Conservation (phyloP, 805 yeast species). For the Danielia reshetovae region DNA sequence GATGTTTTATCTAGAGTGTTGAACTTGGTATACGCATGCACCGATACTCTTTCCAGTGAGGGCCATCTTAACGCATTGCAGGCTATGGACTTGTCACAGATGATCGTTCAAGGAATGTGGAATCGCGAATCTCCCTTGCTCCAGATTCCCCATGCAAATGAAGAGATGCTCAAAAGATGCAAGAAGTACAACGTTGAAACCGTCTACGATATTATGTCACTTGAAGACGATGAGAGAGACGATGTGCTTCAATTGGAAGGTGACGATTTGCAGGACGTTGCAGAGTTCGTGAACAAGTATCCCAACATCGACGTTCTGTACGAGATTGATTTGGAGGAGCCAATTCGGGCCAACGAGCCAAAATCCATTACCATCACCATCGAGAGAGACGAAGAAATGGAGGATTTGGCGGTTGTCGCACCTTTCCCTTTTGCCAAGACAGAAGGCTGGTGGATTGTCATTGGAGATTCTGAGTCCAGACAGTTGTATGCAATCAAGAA, state of each 20-base stretch:
- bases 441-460: conserved; percentile 84
- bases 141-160: conserved; percentile 71
- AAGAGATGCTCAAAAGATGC: conserved; percentile 53
- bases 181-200: conserved; percentile 53
- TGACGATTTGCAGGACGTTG: conserved; percentile 58
- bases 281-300: conserved; percentile 83
- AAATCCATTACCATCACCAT: conserved; percentile 46
- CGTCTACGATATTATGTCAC: conserved; percentile 72
- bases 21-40: conserved; percentile 57
- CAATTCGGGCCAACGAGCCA: conserved; percentile 46
- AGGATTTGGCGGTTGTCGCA: conserved; percentile 56
- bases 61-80: conserved; percentile 74
- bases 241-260: conserved; percentile 51
- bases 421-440: conserved; percentile 55
- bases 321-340: conserved; percentile 39
- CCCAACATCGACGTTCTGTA: conserved; percentile 78
- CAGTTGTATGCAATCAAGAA: conserved; percentile 74
- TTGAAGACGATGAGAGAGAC: conserved; percentile 76
- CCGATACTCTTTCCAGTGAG: conserved; percentile 75
- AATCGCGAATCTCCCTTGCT: conserved; percentile 70
- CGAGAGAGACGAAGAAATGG: conserved; percentile 75
- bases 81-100: conserved; percentile 85
- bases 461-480: conserved; percentile 61
- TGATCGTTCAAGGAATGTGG: conserved; percentile 87
- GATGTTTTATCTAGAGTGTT: conserved; percentile 47